phyloP scores from a whole-genome alignment of 169 alveolate genomes.

The Babesia gibsoni region DNA sequence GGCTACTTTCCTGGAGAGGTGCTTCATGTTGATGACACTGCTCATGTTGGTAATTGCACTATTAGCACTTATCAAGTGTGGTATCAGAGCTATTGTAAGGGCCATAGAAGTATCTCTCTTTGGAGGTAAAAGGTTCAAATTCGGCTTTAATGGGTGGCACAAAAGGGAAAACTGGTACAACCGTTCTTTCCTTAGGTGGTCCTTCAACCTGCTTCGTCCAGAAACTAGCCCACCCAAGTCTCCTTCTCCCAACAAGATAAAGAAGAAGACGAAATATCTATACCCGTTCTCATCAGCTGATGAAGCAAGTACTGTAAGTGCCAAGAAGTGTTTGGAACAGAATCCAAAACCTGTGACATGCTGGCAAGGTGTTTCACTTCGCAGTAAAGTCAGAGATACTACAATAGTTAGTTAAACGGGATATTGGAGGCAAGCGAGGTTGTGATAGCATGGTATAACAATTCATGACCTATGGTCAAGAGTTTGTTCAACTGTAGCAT shows the following conservation, averaged over 20 bases:
- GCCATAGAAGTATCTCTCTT: neutral
- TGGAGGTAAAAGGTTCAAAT: neutral
- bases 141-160: neutral
- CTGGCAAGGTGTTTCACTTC: conserved; percentile 1
- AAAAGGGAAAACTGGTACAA: neutral
- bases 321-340: neutral
- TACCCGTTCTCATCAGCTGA: neutral
- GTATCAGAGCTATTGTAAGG: neutral
- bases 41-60: neutral
- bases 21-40: neutral
- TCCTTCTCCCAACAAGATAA: neutral
- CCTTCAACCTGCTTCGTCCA: neutral
- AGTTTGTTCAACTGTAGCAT: too few relatives aligned
- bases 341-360: neutral
- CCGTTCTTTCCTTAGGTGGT: conserved; percentile 5
- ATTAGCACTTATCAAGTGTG: neutral
- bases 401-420: too few relatives aligned
- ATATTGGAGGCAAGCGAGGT: too few relatives aligned
- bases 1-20: neutral
- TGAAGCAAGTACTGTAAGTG: neutral
- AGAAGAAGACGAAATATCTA: neutral
- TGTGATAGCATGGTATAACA: too few relatives aligned
- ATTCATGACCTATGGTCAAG: too few relatives aligned
- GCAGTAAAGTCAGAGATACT: too few relatives aligned
- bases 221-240: neutral